Evolutionary conservation across 805 yeast genomes (phyloP), one percentile per base, ranked within the genome.

Genomic region (Pichia paraexigua): DNA sequence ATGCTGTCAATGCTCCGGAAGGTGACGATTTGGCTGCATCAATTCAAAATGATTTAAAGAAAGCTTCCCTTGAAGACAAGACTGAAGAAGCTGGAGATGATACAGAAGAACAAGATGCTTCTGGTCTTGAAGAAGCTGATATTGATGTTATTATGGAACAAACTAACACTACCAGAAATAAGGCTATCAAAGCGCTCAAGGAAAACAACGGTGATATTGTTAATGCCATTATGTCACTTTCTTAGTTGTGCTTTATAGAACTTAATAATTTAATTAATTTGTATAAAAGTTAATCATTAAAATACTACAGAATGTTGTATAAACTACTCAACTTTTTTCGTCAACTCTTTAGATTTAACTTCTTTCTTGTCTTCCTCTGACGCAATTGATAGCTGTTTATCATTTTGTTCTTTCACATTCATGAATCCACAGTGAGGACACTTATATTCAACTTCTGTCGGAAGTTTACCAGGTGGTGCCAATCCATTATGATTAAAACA

Each of bases 181-280:
- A 88, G 79, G 98, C 98, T 59, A 87, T 82, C 63, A 86, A 85
- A 72, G 96, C 97, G 63, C 79, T 94, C 71, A 85, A 78, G 71
- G 84, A 79, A 61, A 89, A 91, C 78, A 80, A 87, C 63, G 90
- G 91, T 71, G 98, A 94, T 71, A 83, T 94, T 74, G 97, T 94
- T 69, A 90, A 91, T 70, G 92, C 98, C 62, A 89, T 92, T 71
- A 88, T 92, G 96, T 82, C 86, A 59, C 77, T 85, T 50, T 62
- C 70, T 48, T 55, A 59, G 46, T 9, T 47, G 10, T 35, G 24
- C 5, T 25, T 22, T 17, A 22, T 35, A 35, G 20, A 35, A 35
- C 17, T 35, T 35, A 17, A 11, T 41, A 13, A 32, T 11, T 17
- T 60, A 63, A 49, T 35, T 52, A 42, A 44, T 43, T 35, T 49